A percentile compares a stretch with the other conserved stretches of the same genome.
Conservation (phyloP, 495 filamentous ascomycete genomes). For the Penicillium cataractarum region DNA sequence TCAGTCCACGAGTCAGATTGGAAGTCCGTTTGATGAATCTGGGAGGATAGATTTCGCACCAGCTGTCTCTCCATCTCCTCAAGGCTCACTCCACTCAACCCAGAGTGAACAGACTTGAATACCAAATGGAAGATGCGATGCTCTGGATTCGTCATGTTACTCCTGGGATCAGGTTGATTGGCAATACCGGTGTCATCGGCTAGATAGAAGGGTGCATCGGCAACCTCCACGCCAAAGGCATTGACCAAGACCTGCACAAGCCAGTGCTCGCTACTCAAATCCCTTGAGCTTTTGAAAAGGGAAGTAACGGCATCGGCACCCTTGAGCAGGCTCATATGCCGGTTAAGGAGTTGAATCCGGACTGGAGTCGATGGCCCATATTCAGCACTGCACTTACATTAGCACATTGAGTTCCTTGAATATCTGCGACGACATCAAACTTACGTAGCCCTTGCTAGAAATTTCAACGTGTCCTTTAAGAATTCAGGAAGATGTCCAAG, state of each 20-base stretch:
- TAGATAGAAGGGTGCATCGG: constrained; percentile 7
- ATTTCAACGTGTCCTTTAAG: neutral
- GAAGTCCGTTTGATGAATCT: neutral
- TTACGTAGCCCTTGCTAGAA: neutral
- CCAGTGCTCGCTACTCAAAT: constrained; percentile 9
- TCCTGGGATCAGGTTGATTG: neutral
- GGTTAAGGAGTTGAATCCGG: neutral
- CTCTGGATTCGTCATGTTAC: neutral
- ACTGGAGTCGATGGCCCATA: constrained; percentile 1
- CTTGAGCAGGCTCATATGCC: neutral
- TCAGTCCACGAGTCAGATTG: neutral
- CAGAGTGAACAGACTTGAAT: constrained; percentile 7
- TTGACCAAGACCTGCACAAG: constrained; percentile 13
- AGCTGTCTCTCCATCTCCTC: constrained; percentile 12
- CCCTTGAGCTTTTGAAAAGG: constrained; percentile 8
- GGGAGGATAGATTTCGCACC: constrained; percentile 6
- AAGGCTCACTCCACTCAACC: constrained; percentile 8
- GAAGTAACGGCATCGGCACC: neutral
- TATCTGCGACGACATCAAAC: neutral
- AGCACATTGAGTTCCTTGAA: neutral
- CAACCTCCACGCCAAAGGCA: constrained; percentile 7
- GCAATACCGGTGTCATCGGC: constrained; percentile 1
- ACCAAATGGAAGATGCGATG: constrained; percentile 1
- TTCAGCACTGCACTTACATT: neutral
- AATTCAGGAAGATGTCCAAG: constrained; percentile 11